Conservation (phyloP, 495 filamentous ascomycete species). For the Cercophora samala region DNA sequence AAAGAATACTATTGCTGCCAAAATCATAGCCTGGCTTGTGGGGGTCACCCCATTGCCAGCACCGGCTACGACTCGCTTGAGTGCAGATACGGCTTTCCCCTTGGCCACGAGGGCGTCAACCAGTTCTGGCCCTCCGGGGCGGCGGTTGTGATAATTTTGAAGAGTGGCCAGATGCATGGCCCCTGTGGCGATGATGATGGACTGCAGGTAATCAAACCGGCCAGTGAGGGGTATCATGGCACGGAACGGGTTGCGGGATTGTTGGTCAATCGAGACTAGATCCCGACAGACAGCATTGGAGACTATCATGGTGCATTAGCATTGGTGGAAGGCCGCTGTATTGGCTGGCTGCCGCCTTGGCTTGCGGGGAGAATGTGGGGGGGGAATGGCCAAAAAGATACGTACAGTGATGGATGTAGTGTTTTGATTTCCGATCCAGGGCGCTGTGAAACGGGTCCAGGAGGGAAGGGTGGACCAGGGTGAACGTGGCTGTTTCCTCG, state of each 20-base stretch:
- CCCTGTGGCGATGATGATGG: slow-evolving; percentile 52
- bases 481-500: background rate
- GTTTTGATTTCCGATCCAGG: slow-evolving; percentile 37
- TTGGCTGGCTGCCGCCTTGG: background rate
- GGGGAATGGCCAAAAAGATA: background rate
- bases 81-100: slow-evolving; percentile 45
- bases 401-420: slow-evolving; percentile 53
- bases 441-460: slow-evolving; percentile 40
- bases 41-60: slow-evolving; percentile 18
- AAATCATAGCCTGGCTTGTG: slow-evolving; percentile 40
- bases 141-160: slow-evolving; percentile 25
- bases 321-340: background rate
- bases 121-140: slow-evolving; percentile 27
- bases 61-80: slow-evolving; percentile 35
- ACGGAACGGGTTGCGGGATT: slow-evolving; percentile 49
- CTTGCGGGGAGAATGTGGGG: background rate
- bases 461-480: slow-evolving; percentile 16
- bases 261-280: slow-evolving; percentile 51
- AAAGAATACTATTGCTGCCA: slow-evolving; percentile 53
- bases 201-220: slow-evolving; percentile 44
- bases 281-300: slow-evolving; percentile 50
- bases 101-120: slow-evolving; percentile 52
- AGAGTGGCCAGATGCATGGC: slow-evolving; percentile 53
- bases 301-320: slow-evolving; percentile 35
- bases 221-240: slow-evolving; percentile 46